Evolutionary conservation across 2,329 filamentous ascomycete species (phyloP).

Genomic region (Drechslerella dactyloides): DNA sequence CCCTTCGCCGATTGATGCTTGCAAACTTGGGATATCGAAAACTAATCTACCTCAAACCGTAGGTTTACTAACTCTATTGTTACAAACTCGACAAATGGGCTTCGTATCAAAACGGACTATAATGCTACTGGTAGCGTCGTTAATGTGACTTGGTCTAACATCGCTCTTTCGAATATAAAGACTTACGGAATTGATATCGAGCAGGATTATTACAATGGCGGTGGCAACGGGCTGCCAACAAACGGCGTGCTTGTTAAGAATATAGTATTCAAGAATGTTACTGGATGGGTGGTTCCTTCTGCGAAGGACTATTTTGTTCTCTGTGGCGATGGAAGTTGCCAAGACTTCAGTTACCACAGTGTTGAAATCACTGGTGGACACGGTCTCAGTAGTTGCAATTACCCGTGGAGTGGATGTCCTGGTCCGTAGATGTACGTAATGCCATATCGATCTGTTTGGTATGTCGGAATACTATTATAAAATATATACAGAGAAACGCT

Average conservation of each 20-base stretch:
- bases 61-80: slow-evolving; percentile 56
- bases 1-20: no score
- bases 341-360: slow-evolving; percentile 57
- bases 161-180: slow-evolving; percentile 60
- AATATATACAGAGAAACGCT: neutral
- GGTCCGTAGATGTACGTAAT: slow-evolving; percentile 17
- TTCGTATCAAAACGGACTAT: slow-evolving; percentile 59
- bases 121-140: slow-evolving; percentile 58
- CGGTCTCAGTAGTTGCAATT: slow-evolving; percentile 55
- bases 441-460: no score
- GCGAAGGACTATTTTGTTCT: slow-evolving; percentile 58
- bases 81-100: slow-evolving; percentile 56
- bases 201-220: slow-evolving; percentile 64
- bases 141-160: slow-evolving; percentile 62
- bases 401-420: slow-evolving; percentile 54
- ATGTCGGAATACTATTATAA: no score
- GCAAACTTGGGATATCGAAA: no score
- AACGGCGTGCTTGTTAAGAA: slow-evolving; percentile 58
- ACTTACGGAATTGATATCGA: slow-evolving; percentile 64
- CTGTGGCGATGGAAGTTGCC: slow-evolving; percentile 59
- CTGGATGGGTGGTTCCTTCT: slow-evolving; percentile 56
- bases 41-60: no score
- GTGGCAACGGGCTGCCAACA: slow-evolving; percentile 58
- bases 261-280: slow-evolving; percentile 57
- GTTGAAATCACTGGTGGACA: slow-evolving; percentile 58